Conservation (phyloP, 768 basidiomycete species). For the Russula sp. region DNA sequence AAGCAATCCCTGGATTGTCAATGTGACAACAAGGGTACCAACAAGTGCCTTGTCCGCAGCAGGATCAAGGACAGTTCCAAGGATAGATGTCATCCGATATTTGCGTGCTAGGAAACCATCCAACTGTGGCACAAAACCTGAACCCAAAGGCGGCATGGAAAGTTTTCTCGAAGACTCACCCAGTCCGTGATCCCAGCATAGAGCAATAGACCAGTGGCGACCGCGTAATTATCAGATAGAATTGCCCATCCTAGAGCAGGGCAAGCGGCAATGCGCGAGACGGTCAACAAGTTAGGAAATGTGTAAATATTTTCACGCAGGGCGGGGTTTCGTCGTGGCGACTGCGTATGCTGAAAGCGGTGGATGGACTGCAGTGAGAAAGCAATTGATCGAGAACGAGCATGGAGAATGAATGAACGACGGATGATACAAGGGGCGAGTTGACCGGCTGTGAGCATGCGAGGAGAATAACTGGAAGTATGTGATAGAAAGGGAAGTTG, state of each 20-base stretch:
- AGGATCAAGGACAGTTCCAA: conserved; percentile 94
- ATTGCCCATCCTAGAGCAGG: conserved; percentile 92
- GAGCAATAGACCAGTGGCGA: conserved; percentile 77
- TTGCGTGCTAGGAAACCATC: conserved; percentile 88
- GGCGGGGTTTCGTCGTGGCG: conserved; percentile 22
- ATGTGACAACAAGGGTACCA: conserved; percentile 85
- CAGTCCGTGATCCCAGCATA: conserved; percentile 92
- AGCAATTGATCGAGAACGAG: background rate
- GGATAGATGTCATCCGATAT: conserved; percentile 83
- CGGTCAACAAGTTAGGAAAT: conserved; percentile 82
- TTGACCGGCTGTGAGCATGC: background rate
- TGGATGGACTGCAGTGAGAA: background rate
- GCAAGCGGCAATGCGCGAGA: conserved; percentile 82
- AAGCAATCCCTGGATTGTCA: conserved; percentile 77
- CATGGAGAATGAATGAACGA: conserved; percentile 4
- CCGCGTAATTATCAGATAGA: conserved; percentile 67
- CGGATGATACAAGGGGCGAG: background rate
- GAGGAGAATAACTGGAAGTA: background rate
- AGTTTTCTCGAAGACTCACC: conserved; percentile 37
- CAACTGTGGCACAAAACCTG: conserved; percentile 44
- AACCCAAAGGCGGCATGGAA: background rate
- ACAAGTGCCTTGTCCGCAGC: conserved; percentile 95
- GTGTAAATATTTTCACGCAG: conserved; percentile 89
- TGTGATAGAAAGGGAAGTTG: background rate
- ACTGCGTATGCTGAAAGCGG: conserved; percentile 14